Evolutionary conservation across 2,329 filamentous ascomycete genomes (phyloP), one percentile per base, ranked within the genome.

Genomic region (Lachnellula suecica): DNA sequence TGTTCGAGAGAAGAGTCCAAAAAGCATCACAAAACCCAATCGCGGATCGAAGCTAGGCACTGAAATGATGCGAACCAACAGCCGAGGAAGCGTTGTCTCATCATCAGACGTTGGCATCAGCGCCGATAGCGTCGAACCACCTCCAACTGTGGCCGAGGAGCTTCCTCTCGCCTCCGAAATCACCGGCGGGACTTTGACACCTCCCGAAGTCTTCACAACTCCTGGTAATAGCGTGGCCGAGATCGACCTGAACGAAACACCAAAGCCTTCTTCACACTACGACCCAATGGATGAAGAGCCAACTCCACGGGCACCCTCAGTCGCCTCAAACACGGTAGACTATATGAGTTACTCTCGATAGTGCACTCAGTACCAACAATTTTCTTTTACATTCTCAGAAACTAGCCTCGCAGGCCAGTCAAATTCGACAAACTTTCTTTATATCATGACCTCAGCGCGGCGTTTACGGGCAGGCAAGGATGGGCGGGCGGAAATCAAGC

Each of bases 41-140:
- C 87, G 88, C 11, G 89, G 87, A 49, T 96, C 91, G 0, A 97
- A 96, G 70, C 81, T 97, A 2, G 91, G 91, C 2, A 94, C 91
- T 45, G 93, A 97, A 70, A 97, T 97, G 93, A 93, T 97, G 90
- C 85, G 93, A 44, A 95, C 93, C 19, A 96, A 96, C 69, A 96
- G 91, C 66, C 88, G 93, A 63, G 93, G 95, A 44, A 96, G 92
- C 65, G 82, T 89, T 31, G 63, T 69, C 5, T 68, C 65, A 13
- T 60, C 53, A 7, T 64, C 63, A 22, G 65, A 67, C 45, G 42
- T 62, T 5, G 56, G 54, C n/a, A n/a, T 52, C 3, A 49, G 47
- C 31, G 48, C 57, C 19, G 65, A 66, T 27, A 51, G 45, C 4
- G 52, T 66, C 31, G 59, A 62, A 17, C 61, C 54, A 22, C 63